Evolutionary conservation across 176 grass and related monocot genomes (phyloP), one percentile per base, ranked within the genome.

Genomic region (Tillandsia fasciculata): DNA sequence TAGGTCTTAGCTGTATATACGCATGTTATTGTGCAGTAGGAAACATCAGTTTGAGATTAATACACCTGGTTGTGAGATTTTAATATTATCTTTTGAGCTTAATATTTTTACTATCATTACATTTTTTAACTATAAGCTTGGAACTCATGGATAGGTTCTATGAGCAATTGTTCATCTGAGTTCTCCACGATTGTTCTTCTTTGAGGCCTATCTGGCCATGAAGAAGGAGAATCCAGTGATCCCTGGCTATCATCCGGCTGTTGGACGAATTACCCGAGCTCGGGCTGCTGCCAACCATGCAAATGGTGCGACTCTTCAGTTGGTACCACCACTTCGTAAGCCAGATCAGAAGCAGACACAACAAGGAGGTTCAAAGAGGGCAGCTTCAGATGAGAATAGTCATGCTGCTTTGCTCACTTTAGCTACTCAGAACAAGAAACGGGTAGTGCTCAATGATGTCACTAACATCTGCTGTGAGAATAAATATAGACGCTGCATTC

Each of bases 371-470:
- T 47, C 10, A 20, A 91, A 91, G 76, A 87, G 88, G 66, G 29
- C 24, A 56, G 76, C 76, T 79, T 53, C 51, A n/a, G 78, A 82
- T 77, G 78, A 87, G 63, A 91, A 82, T 70, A 50, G 26, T 68
- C n/a, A 28, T 52, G 29, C n/a, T 28, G 52, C 51, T 78, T 48
- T 52, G 73, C 64, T 15, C 75, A 50, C 72, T 73, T 70, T 53
- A 61, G 76, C 65, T 66, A 73, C 76, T n/a, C 61, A 26, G 66
- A 71, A 69, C 65, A 91, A 91, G 76, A 82, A 64, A 66, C 69
- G 76, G 49, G 74, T 33, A 65, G 84, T 80, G 50, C 78, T 91
- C 59, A 87, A 79, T 52, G 82, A 91, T 82, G 76, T 87, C 24
- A 84, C 78, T 12, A 91, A 87, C 33, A 52, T 77, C 48, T 52